Base-by-base conservation (phyloP, 2,329 filamentous ascomycete genomes). In the Talaromyces sp. region DNA sequence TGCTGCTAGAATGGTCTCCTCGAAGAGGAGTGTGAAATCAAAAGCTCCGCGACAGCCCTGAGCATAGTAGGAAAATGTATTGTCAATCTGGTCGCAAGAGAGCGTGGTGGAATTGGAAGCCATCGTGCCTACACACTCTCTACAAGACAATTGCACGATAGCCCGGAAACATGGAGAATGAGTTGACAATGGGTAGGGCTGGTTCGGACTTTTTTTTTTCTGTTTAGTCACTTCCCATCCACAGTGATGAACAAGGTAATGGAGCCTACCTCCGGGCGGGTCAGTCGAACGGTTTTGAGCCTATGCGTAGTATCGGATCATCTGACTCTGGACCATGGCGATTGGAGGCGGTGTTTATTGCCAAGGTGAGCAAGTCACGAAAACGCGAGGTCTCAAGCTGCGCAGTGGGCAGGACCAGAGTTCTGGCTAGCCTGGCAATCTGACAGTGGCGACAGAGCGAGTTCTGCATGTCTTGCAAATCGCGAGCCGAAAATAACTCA, bases 1-100 rank as follows among this genome's bases (percentile, higher is more conserved):
- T 29, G 76, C 69, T 21, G 69, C 66, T 53, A 79, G 66, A 38
- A 79, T 72, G 2, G 70, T 70, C 60, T 80, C 76, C 62, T 80
- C 77, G 59, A 79, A 79, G n/a, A 79, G 67, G 52, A 79, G 69
- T 24, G 77, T 77, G 62, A 79, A 79, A 60, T 79, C 77, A 62
- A 79, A 78, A 12, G 69, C 71, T 21, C 71, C 71, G 24, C 74
- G 71, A 68, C 75, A 77, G 43, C 66, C 65, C 21, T 65, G 61
- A 11, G 71, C 72, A 61, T 70, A 69, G 58, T 70, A 69, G 27
- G 66, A 69, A 41, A 77, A 65, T 8, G 70, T 68, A 60, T 75
- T 71, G 64, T 76, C 74, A 48, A 72, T 64, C 62, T 68, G 66
- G 24, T 60, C 66, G 66, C 73, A 75, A 57, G 63, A 66, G n/a